Evolutionary conservation across 169 alveolate genomes (phyloP).

Genomic region (Haemoproteus tartakovskyi): DNA sequence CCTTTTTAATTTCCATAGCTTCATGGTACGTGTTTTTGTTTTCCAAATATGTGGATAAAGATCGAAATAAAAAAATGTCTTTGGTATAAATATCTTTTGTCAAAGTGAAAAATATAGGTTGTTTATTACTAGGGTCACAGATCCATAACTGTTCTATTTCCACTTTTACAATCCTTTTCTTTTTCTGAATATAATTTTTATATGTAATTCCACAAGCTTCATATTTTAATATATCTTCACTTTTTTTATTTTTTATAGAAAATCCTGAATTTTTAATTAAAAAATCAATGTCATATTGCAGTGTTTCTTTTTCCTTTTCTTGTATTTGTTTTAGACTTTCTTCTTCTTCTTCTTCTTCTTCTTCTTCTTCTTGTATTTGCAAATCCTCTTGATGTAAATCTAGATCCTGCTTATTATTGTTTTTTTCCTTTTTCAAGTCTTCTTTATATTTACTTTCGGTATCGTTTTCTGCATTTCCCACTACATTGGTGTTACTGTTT

Average conservation of each 20-base stretch:
- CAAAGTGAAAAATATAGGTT: constrained; percentile 63
- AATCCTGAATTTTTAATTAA: constrained; percentile 50
- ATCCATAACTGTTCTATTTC: constrained; percentile 67
- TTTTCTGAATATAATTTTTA: constrained; percentile 53
- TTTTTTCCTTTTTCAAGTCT: too few relatives aligned
- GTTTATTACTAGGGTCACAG: constrained; percentile 64
- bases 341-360: too few relatives aligned
- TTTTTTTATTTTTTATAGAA: constrained; percentile 52
- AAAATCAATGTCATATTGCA: constrained; percentile 58
- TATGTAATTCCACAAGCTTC: constrained; percentile 65
- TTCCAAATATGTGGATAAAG: constrained; percentile 45
- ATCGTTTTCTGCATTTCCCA: background rate
- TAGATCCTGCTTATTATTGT: too few relatives aligned
- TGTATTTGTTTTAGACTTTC: background rate
- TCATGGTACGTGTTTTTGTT: constrained; percentile 2
- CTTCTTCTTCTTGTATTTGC: too few relatives aligned
- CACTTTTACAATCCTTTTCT: constrained; percentile 42
- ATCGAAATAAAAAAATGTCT: constrained; percentile 41
- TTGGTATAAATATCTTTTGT: constrained; percentile 50
- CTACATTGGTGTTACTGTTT: background rate
- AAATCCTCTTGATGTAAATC: too few relatives aligned
- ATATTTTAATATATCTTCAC: constrained; percentile 37
- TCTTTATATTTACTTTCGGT: background rate
- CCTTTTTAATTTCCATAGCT: background rate
- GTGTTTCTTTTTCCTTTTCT: constrained; percentile 35